Base-by-base conservation (phyloP, 176 grass and related monocot genomes). In the Triticum timopheevii region DNA sequence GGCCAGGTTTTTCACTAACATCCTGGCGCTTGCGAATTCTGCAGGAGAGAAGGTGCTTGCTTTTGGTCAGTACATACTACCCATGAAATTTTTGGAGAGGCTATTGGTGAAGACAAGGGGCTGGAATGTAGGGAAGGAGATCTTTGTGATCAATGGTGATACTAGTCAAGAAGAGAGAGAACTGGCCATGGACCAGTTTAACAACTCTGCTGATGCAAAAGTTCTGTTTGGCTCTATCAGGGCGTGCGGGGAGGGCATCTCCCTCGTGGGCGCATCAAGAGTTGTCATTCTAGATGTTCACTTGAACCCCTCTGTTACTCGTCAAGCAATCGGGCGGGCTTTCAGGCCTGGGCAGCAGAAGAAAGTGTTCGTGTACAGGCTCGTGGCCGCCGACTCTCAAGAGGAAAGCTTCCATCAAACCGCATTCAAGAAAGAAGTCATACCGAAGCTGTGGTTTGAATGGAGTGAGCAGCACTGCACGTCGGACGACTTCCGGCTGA, bases 231-330 rank as follows among this genome's bases (percentile, higher is more conserved):
- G 97, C 68, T 96, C 97, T 27, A 99, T 99, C 80, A 96, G 76
- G 88, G 97, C 97, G n/a, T 99, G 97, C 71, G 97, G 97, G 1
- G 94, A 99, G 85, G 97, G 97, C 30, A 99, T 99, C 65, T 96
- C 97, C 66, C 85, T 99, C 31, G 90, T 94, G 8, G 97, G 97
- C 4, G 97, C 97, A 80, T 96, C 94, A 2, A 94, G 97, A 64
- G 78, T 99, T 61, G 33, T 99, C 39, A 94, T 99, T 44, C 86
- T 99, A 47, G 97, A 99, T 89, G 94, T 96, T 49, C 87, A 99
- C 82, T n/a, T 99, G 47, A 99, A 99, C 74, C 97, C 97, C 10
- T 94, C 97, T 45, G 97, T 99, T 59, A 99, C 97, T 11, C 94
- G 97, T 62, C 97, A 99, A 75, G 97, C 97, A 56, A 99, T 99